Evolutionary conservation across 306 rosid genomes (phyloP).

Genomic region (Delonix regia): DNA sequence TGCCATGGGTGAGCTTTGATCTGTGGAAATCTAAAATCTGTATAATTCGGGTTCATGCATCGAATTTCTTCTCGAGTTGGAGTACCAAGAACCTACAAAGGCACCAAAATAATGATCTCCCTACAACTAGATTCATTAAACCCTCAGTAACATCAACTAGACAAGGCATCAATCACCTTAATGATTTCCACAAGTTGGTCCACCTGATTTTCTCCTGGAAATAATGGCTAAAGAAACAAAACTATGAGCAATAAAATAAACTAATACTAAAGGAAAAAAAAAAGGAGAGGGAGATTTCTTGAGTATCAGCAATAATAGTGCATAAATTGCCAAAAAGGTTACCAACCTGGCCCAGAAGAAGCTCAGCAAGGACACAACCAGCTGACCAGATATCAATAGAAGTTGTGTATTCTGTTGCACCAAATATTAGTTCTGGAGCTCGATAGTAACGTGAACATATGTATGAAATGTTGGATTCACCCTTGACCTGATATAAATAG

Average conservation of each 20-base stretch:
- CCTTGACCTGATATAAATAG: constrained; percentile 63
- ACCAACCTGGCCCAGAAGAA: constrained; percentile 89
- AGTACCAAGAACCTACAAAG: constrained; percentile 89
- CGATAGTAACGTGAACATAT: constrained; percentile 98
- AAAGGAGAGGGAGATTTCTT: neutral
- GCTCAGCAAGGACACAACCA: constrained; percentile 99
- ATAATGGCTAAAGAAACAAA: constrained; percentile 77
- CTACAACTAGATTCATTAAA: constrained; percentile 11
- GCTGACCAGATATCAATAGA: constrained; percentile 97
- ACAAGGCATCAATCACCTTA: constrained; percentile 67
- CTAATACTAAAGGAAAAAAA: constrained; percentile 17
- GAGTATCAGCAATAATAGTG: constrained; percentile 31
- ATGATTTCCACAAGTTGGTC: constrained; percentile 97
- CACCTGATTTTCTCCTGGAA: constrained; percentile 93
- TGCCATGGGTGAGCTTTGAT: constrained; percentile 99
- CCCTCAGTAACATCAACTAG: constrained; percentile 32
- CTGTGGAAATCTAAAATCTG: constrained; percentile 95
- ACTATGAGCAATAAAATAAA: constrained; percentile 31
- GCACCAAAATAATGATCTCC: constrained; percentile 24
- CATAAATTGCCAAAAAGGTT: constrained; percentile 20
- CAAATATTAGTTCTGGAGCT: constrained; percentile 98
- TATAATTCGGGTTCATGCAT: constrained; percentile 93
- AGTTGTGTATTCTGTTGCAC: constrained; percentile 91
- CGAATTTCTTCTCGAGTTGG: constrained; percentile 98
- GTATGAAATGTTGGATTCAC: constrained; percentile 89